Base-by-base conservation (phyloP, 352 stramenopile species). In the Pythium plurisporium region DNA sequence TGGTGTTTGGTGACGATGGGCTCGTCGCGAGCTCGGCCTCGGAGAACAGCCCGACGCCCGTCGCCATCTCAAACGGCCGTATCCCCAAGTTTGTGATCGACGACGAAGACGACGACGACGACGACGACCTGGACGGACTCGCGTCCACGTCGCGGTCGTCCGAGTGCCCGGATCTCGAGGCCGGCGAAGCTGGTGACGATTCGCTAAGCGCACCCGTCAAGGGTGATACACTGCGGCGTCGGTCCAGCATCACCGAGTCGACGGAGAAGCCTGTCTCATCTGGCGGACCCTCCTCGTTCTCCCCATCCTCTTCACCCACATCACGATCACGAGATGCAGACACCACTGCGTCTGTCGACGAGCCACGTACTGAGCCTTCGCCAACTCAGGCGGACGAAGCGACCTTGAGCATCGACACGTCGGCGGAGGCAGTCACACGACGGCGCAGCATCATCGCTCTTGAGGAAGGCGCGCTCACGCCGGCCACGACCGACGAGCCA, bases 21-120 rank as follows among this genome's bases (percentile, higher is more conserved):
- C 40, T 70, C 29, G 59, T 67, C 42, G 65, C 64, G 8, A 74
- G 65, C 40, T 79, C 69, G 10, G 69, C 59, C 31, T 78, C 74
- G 7, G 79, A 86, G 49, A 72, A 59, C 50, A 85, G 67, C 20
- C 73, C 77, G 29, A 83, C 76, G 33, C 74, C 75, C 10, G 72
- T 84, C 62, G 75, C 74, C 0, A 57, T 82, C 37, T 67, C 72
- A n/a, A 87, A 87, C 54, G 65, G 67, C 26, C 72, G 67, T 17
- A 66, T 71, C 10, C 79, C 79, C 19, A 76, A 73, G 29, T 87
- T 90, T 52, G 79, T 90, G 31, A 90, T 90, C 43, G 79, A 90
- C 51, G 79, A 89, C 37, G 79, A 90, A 29, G 77, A 87, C 27
- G 72, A 82, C 20, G 72, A 86, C 55, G 31, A 55, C 30, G 41